Evolutionary conservation across 2,329 filamentous ascomycete genomes (phyloP).

Genomic region (Paraphaeosphaeria minitans): DNA sequence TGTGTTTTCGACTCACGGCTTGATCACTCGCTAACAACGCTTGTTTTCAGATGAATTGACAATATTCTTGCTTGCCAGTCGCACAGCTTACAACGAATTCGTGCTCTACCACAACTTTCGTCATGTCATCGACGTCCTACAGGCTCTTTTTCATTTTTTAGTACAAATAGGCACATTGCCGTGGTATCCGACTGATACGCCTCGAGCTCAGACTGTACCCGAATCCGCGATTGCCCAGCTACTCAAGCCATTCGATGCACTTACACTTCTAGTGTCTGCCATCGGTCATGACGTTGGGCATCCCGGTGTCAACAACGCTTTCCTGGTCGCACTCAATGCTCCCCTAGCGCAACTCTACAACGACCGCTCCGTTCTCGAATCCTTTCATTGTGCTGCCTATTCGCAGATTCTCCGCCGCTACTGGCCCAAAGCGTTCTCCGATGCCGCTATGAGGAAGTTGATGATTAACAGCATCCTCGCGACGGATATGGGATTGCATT

Average conservation of each 20-base stretch:
- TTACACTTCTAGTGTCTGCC: slow-evolving; percentile 90
- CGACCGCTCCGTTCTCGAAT: slow-evolving; percentile 93
- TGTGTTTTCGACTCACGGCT: slow-evolving; percentile 51
- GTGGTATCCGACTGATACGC: slow-evolving; percentile 60
- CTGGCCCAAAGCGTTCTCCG: slow-evolving; percentile 83
- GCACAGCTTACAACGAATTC: slow-evolving; percentile 93
- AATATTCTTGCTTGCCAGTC: slow-evolving; percentile 84
- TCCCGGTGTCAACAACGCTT: slow-evolving; percentile 97
- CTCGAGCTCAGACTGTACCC: slow-evolving; percentile 35
- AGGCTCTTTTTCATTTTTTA: slow-evolving; percentile 90
- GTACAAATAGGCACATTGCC: slow-evolving; percentile 78
- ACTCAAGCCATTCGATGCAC: slow-evolving; percentile 82
- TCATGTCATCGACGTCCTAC: slow-evolving; percentile 93
- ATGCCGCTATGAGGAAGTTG: slow-evolving; percentile 78
- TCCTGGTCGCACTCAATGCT: slow-evolving; percentile 87
- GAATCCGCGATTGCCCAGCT: slow-evolving; percentile 74
- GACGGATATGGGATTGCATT: slow-evolving; percentile 96
- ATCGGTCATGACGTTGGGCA: slow-evolving; percentile 98
- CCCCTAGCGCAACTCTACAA: slow-evolving; percentile 96
- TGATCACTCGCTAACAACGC: background rate
- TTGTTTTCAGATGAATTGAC: slow-evolving; percentile 71
- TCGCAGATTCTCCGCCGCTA: slow-evolving; percentile 92
- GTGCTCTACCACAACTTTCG: slow-evolving; percentile 98
- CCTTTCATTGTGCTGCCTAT: slow-evolving; percentile 96
- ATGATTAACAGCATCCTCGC: slow-evolving; percentile 98